Evolutionary conservation across 129 eudicot species (phyloP).

Genomic region (Logfia minima): DNA sequence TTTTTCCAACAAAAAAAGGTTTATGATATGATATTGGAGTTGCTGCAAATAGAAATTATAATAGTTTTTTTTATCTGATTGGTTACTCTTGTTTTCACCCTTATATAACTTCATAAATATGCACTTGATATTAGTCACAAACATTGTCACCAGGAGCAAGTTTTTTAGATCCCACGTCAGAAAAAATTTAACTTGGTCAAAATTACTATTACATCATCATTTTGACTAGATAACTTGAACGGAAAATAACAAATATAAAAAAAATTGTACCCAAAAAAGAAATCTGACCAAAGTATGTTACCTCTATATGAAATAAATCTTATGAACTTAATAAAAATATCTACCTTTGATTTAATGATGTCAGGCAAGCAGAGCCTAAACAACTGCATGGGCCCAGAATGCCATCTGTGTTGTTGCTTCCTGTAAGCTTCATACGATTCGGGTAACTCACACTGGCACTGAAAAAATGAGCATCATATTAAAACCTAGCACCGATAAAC

Average conservation of each 20-base stretch:
- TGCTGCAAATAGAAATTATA: neutral
- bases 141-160: neutral
- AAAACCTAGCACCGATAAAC: neutral
- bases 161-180: neutral
- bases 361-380: constrained; percentile 85
- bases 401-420: constrained; percentile 98
- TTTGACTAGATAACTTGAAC: neutral
- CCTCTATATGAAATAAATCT: neutral
- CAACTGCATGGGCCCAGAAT: constrained; percentile 96
- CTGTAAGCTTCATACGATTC: constrained; percentile 95
- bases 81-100: neutral
- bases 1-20: neutral
- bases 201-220: neutral
- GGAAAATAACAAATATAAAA: neutral
- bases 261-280: neutral
- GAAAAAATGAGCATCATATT: constrained; percentile 1
- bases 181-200: neutral
- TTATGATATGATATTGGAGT: neutral
- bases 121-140: neutral
- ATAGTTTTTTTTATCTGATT: neutral
- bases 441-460: constrained; percentile 93
- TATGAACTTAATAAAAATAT: neutral
- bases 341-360: constrained; percentile 77
- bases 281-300: neutral
- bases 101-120: too few species aligned